Evolutionary conservation across 352 stramenopile genomes (phyloP).

Genomic region (Globisporangium nodosum): DNA sequence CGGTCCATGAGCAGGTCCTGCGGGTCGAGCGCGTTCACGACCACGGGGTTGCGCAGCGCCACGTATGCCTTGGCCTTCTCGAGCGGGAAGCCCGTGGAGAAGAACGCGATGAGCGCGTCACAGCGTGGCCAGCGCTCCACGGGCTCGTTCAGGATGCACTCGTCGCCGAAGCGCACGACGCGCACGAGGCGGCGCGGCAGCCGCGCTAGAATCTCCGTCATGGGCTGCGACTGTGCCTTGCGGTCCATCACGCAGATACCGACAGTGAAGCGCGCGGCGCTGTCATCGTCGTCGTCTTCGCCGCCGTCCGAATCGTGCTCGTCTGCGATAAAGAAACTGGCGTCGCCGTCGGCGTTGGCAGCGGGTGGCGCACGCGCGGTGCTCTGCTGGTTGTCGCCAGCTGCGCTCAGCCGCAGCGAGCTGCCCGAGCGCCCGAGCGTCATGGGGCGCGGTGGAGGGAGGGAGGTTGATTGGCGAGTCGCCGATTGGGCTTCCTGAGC

Average conservation of each 20-base stretch:
- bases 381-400: constrained; percentile 2
- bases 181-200: constrained; percentile 89
- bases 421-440: constrained; percentile 11
- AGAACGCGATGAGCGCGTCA: constrained; percentile 98
- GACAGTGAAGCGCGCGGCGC: constrained; percentile 48
- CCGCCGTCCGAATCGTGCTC: constrained; percentile 7
- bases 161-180: constrained; percentile 97
- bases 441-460: constrained; percentile 1
- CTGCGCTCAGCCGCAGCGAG: constrained; percentile 10
- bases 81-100: constrained; percentile 96
- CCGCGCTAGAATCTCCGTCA: constrained; percentile 94
- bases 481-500: background rate
- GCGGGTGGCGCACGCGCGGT: background rate
- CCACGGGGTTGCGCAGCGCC: constrained; percentile 89
- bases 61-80: constrained; percentile 97
- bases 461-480: constrained; percentile 1
- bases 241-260: constrained; percentile 99
- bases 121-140: constrained; percentile 92
- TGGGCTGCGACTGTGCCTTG: constrained; percentile 93
- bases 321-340: constrained; percentile 16
- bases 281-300: background rate
- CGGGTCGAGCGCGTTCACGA: constrained; percentile 97
- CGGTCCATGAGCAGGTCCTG: constrained; percentile 95
- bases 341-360: background rate
- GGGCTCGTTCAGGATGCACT: constrained; percentile 91